Percentiles rank a stretch among this genome's conserved stretches.
These are phyloP conservation scores for Reticulascus tulasneorum DNA, from an alignment of 2,329 filamentous ascomycete species.

Conservation along the genomic window DNA sequence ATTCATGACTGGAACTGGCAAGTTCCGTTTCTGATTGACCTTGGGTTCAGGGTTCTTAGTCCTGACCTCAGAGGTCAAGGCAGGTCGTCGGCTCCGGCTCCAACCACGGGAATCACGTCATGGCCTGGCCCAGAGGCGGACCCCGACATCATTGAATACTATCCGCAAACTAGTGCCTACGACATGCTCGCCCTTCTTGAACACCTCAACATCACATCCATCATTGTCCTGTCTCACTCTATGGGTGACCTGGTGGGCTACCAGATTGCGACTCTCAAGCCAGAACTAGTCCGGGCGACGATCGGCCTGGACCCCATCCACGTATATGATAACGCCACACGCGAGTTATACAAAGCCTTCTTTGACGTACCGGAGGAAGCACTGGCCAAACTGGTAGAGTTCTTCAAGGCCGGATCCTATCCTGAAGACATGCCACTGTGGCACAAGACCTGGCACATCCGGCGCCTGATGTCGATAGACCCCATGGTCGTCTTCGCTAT, in stretches of 20 bases:
- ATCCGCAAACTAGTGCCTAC: conserved; percentile 7
- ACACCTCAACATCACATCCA: conserved; percentile 1
- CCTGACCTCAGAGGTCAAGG: conserved; percentile 6
- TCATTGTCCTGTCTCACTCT: conserved; percentile 6
- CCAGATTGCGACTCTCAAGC: conserved; percentile 1
- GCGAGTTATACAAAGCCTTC: background rate
- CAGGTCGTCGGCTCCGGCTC: conserved; percentile 4
- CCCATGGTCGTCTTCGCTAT: conserved; percentile 3
- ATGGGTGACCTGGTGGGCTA: conserved; percentile 3
- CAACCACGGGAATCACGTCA: background rate
- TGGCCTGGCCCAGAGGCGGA: conserved; percentile 7
- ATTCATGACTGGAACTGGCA: conserved; percentile 10
- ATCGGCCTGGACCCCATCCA: conserved; percentile 4
- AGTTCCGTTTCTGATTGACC: conserved; percentile 2
- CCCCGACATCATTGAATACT: conserved; percentile 6
- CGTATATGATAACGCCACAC: background rate
- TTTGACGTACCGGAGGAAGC: background rate
- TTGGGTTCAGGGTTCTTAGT: conserved; percentile 5
- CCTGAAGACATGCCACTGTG: background rate
- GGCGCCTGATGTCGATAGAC: conserved; percentile 6
- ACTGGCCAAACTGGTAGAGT: background rate
- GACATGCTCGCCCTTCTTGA: conserved; percentile 2
- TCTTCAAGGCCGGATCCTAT: background rate
- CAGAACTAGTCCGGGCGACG: conserved; percentile 2
- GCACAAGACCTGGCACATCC: conserved; percentile 8